Evolutionary conservation across 1,284 basidiomycete species (phyloP), one percentile per base, ranked within the genome.

Genomic region (Apiotrichum montevideense): DNA sequence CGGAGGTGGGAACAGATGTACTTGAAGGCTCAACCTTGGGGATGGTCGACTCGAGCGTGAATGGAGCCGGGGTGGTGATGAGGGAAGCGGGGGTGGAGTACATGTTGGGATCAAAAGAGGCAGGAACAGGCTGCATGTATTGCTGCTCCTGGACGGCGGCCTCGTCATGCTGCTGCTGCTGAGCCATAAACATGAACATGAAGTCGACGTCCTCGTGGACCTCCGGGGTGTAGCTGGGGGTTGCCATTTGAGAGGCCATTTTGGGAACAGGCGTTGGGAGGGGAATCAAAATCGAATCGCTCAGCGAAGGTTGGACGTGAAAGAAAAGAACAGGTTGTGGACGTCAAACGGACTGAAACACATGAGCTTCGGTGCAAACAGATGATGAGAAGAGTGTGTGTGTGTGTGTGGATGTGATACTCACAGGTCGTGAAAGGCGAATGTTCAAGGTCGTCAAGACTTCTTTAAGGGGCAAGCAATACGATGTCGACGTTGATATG

Each of bases 181-280:
- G 59, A 15, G 52, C 54, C 45, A 57, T 62, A 57, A 62, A 62
- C 60, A 62, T 62, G 42, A 57, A 56, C 60, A 62, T 62, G 44
- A 62, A 62, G 55, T 62, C 60, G 39, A 62, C 60, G 49, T 58
- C 60, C 37, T 58, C 60, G 43, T 56, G 51, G 6, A 35, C 44
- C 15, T 57, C 51, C 35, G 55, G 58, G 44, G 45, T 46, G 56
- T 52, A 57, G 15, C 33, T 48, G 10, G 52, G 46, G 29, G 57
- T 48, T 6, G 52, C 51, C 52, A 58, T 54, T 33, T 51, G 49
- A 21, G 49, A 35, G 52, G 52, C 41, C 49, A 52, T 15, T 39
- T 39, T 39, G 37, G 37, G 3, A 9, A 39, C 13, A 9, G 37
- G 37, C 13, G 37, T 39, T 39, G 9, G 8, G 37, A 39, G 37